phyloP scores from a whole-genome alignment of 495 filamentous ascomycete species.

The Collariella sp. region DNA sequence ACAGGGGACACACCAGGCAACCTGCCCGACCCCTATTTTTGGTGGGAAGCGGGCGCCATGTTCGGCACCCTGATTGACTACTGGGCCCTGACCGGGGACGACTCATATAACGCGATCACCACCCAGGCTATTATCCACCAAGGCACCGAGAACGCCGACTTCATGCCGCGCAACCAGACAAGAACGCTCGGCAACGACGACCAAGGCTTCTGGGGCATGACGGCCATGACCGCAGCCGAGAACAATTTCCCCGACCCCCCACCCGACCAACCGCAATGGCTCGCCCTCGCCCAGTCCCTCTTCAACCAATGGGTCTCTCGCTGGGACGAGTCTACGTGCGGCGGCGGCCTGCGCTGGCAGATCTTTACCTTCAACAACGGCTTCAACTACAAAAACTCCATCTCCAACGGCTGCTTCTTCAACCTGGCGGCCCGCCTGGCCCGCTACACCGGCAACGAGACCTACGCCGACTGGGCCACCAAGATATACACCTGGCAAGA shows the following conservation, averaged over 20 bases:
- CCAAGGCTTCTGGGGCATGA: conserved; percentile 79
- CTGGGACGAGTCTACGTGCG: conserved; percentile 63
- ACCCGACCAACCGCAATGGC: conserved; percentile 58
- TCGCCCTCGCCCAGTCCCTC: conserved; percentile 69
- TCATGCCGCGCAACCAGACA: conserved; percentile 76
- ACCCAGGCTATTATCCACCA: conserved; percentile 63
- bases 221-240: conserved; percentile 75
- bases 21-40: conserved; percentile 68
- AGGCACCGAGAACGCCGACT: conserved; percentile 55
- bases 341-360: conserved; percentile 79
- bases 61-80: conserved; percentile 75
- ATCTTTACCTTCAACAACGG: conserved; percentile 74
- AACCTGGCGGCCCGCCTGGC: conserved; percentile 71
- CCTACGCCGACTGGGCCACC: conserved; percentile 67
- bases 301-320: conserved; percentile 59
- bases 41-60: conserved; percentile 73
- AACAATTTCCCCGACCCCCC: conserved; percentile 63
- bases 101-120: conserved; percentile 60
- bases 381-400: conserved; percentile 72
- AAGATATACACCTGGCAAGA: conserved; percentile 64
- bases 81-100: conserved; percentile 72
- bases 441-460: conserved; percentile 65
- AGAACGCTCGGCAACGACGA: conserved; percentile 74
- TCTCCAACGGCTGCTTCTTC: conserved; percentile 72
- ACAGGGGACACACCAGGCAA: conserved; percentile 65